phyloP scores from a whole-genome alignment of 441 rosid genomes.

The Pelargonium cotyledonis region DNA sequence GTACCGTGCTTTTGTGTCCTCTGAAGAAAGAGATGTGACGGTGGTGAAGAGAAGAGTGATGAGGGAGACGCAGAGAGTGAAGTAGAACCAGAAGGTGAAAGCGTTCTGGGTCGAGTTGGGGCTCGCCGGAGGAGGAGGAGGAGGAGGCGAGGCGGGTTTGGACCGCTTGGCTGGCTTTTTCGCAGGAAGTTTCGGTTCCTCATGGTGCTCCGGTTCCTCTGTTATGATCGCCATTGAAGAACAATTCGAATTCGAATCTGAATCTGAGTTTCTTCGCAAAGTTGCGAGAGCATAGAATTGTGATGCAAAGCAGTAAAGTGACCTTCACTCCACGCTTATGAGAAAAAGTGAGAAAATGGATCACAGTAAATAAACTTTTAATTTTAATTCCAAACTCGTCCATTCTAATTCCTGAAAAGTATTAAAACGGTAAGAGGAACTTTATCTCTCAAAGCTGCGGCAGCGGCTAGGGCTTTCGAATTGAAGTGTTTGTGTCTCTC shows the following conservation, averaged over 20 bases:
- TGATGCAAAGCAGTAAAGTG: background rate
- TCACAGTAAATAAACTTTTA: no score
- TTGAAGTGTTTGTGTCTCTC: no score
- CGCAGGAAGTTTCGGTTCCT: background rate
- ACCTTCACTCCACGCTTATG: background rate
- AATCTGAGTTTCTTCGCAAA: background rate
- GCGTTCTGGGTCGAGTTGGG: slow-evolving; percentile 13
- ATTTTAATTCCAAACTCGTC: no score
- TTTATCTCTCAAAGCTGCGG: no score
- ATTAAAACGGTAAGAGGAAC: no score
- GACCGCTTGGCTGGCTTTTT: slow-evolving; percentile 18
- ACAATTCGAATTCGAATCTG: background rate
- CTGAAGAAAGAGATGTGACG: slow-evolving; percentile 31
- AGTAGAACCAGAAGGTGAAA: slow-evolving; percentile 35
- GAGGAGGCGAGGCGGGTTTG: slow-evolving; percentile 30
- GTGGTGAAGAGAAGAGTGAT: slow-evolving; percentile 35
- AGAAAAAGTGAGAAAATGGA: no score
- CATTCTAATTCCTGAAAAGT: no score
- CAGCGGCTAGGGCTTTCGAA: no score
- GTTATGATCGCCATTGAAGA: background rate
- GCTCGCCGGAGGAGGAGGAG: slow-evolving; percentile 11
- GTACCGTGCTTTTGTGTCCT: slow-evolving; percentile 70
- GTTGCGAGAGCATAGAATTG: background rate
- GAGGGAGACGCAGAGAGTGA: slow-evolving; percentile 29
- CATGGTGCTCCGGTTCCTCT: background rate